These are phyloP conservation scores for Fusarium robinianum DNA, from an alignment of 2,329 filamentous ascomycete genomes.

Conservation along the genomic window DNA sequence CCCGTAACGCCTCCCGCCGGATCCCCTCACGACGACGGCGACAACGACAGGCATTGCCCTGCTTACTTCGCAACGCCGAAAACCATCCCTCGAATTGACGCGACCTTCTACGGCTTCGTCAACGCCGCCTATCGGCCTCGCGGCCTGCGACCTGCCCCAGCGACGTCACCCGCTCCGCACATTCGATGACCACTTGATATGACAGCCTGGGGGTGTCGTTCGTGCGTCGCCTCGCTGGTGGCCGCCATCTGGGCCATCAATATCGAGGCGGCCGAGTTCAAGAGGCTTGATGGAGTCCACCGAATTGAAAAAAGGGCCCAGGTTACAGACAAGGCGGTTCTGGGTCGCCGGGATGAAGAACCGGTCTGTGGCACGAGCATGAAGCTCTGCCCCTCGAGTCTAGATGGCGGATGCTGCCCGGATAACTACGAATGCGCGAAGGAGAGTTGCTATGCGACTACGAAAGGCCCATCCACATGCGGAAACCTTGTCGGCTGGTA, in stretches of 20 bases:
- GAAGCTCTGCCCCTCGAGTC: conserved; percentile 44
- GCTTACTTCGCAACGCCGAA: too few species aligned
- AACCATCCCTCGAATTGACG: too few species aligned
- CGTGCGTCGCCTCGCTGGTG: conserved; percentile 25
- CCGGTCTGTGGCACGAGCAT: conserved; percentile 37
- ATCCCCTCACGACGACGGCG: too few species aligned
- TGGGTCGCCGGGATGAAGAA: conserved; percentile 25
- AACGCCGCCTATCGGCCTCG: too few species aligned
- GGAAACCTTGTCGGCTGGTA: conserved; percentile 44
- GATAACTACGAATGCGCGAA: conserved; percentile 53
- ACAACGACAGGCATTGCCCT: too few species aligned
- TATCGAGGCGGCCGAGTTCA: conserved; percentile 36
- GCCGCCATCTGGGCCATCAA: conserved; percentile 26
- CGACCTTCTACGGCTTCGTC: too few species aligned
- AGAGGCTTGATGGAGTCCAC: conserved; percentile 39
- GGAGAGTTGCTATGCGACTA: conserved; percentile 53
- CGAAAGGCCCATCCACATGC: conserved; percentile 48
- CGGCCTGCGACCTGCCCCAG: conserved; percentile 8
- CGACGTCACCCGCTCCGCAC: conserved; percentile 17
- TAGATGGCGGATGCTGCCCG: conserved; percentile 55
- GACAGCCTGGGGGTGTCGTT: conserved; percentile 31
- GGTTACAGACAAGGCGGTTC: conserved; percentile 26
- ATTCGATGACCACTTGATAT: conserved; percentile 27
- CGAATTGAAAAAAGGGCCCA: conserved; percentile 37
- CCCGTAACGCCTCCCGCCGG: too few species aligned